Evolutionary conservation across 768 basidiomycete species (phyloP).

Genomic region (Coprinopsis marcescibilis): DNA sequence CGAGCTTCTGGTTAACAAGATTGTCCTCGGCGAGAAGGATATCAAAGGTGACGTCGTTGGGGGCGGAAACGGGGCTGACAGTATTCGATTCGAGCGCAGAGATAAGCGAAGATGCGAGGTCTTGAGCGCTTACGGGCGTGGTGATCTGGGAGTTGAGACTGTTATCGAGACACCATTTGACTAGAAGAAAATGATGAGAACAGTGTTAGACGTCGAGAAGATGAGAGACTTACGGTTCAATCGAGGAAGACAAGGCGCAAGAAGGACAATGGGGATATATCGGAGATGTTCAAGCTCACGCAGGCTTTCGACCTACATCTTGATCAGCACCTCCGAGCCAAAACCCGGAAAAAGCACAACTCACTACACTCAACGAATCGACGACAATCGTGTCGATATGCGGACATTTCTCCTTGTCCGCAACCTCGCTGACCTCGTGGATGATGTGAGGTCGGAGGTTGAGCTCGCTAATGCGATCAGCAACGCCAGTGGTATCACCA

Average conservation of each 20-base stretch:
- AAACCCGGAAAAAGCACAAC: constrained; percentile 23
- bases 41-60: constrained; percentile 83
- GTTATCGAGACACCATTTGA: constrained; percentile 96
- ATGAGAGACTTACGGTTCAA: constrained; percentile 57
- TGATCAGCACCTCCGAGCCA: constrained; percentile 1
- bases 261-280: constrained; percentile 92
- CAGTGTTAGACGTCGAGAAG: too few relatives aligned
- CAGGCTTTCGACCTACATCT: constrained; percentile 72
- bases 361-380: constrained; percentile 78
- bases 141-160: constrained; percentile 94
- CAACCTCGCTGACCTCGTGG: constrained; percentile 73
- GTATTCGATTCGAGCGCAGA: constrained; percentile 95
- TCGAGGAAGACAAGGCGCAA: constrained; percentile 72
- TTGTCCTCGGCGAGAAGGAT: constrained; percentile 98
- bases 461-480: constrained; percentile 70
- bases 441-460: constrained; percentile 73
- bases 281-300: constrained; percentile 91
- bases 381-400: constrained; percentile 95
- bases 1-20: constrained; percentile 91
- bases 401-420: constrained; percentile 74
- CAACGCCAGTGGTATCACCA: constrained; percentile 68
- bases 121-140: constrained; percentile 81
- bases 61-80: constrained; percentile 78
- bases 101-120: constrained; percentile 86
- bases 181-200: constrained; percentile 30